A percentile compares a stretch with the other conserved stretches of the same genome.
Evolutionary conservation across 805 yeast species (phyloP).

Genomic region (Crinitomyces ghanaensis): DNA sequence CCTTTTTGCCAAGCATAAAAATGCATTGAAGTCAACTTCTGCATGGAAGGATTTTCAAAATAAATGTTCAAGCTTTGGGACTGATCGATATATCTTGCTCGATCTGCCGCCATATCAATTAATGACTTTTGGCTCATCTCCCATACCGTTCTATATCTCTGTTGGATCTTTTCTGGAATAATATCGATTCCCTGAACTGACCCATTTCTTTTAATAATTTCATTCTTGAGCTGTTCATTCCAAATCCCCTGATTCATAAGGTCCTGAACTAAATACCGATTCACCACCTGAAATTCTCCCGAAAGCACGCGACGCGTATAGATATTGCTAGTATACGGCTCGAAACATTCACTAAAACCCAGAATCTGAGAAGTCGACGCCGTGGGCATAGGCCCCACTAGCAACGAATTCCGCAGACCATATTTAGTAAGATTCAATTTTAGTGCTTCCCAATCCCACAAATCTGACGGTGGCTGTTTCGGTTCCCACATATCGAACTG

Average conservation of each 20-base stretch:
- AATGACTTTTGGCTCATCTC: conserved; percentile 73
- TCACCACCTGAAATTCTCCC: conserved; percentile 87
- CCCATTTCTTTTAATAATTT: conserved; percentile 65
- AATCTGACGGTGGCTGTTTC: conserved; percentile 48
- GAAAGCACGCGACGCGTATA: conserved; percentile 79
- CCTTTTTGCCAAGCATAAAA: conserved; percentile 97
- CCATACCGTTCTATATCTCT: conserved; percentile 82
- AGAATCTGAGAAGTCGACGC: conserved; percentile 92
- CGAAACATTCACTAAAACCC: conserved; percentile 88
- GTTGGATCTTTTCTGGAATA: conserved; percentile 61
- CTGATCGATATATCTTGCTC: conserved; percentile 64
- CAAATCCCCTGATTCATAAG: conserved; percentile 68
- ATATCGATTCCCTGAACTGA: conserved; percentile 64
- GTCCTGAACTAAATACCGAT: conserved; percentile 68
- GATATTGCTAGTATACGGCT: conserved; percentile 84
- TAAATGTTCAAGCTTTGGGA: conserved; percentile 90
- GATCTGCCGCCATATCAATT: conserved; percentile 72
- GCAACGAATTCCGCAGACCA: conserved; percentile 74
- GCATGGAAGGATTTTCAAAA: conserved; percentile 77
- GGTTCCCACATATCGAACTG: conserved; percentile 93
- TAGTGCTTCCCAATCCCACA: conserved; percentile 74
- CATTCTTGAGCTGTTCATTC: conserved; percentile 61
- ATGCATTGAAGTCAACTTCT: conserved; percentile 92
- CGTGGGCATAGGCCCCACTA: conserved; percentile 95
- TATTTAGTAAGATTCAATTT: conserved; percentile 40